phyloP scores from a whole-genome alignment of 495 filamentous ascomycete species.

The Penicillium fimorum region DNA sequence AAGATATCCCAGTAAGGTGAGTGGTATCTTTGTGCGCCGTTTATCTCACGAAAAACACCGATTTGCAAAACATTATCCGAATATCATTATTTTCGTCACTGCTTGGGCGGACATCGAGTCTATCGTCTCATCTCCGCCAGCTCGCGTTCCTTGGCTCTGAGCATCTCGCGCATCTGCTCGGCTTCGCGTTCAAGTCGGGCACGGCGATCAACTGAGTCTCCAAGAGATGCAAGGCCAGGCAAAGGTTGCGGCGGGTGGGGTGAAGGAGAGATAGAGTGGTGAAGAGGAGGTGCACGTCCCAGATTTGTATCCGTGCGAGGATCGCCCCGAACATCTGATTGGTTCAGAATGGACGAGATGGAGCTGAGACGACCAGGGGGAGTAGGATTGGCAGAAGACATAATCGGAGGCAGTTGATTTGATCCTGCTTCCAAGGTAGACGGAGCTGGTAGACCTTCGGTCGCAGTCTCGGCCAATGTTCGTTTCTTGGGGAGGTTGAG shows the following conservation, averaged over 20 bases:
- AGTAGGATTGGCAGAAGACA: constrained; percentile 40
- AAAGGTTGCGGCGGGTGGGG: constrained; percentile 32
- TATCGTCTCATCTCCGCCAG: constrained; percentile 61
- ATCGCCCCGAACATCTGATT: constrained; percentile 38
- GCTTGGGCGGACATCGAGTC: constrained; percentile 11
- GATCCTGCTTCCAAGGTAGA: constrained; percentile 39
- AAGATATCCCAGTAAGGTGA: constrained; percentile 21
- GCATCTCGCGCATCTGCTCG: constrained; percentile 70
- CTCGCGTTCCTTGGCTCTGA: constrained; percentile 76
- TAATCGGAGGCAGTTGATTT: constrained; percentile 48
- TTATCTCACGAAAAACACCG: constrained; percentile 19
- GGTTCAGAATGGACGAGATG: constrained; percentile 80
- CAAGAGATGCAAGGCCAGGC: constrained; percentile 48
- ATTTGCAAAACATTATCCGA: constrained; percentile 15
- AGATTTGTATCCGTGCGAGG: constrained; percentile 50
- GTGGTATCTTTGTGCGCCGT: constrained; percentile 35
- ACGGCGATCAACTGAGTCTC: constrained; percentile 61
- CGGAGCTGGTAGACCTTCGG: constrained; percentile 31
- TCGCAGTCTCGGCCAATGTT: constrained; percentile 37
- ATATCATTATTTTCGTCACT: constrained; percentile 29
- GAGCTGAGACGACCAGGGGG: constrained; percentile 62
- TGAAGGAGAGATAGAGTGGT: constrained; percentile 31
- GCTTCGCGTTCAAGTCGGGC: constrained; percentile 69
- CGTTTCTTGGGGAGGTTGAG: constrained; percentile 45
- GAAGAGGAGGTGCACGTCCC: constrained; percentile 31